A percentile compares a stretch with the other conserved stretches of the same genome.
phyloP scores from a whole-genome alignment of 257 asterid species.

The Capsicum chinense region DNA sequence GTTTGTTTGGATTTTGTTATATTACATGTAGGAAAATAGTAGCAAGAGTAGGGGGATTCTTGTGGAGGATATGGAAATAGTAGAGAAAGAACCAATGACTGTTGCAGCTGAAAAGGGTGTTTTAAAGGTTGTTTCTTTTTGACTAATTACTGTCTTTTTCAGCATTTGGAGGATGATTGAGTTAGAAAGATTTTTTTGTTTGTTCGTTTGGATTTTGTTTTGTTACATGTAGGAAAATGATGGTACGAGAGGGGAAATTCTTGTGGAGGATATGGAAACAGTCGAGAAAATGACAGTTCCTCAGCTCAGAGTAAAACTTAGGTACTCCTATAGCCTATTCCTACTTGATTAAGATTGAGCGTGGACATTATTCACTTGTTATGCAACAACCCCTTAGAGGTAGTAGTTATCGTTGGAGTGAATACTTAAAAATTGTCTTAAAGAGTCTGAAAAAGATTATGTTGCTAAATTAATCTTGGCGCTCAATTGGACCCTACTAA shows the following conservation, averaged over 20 bases:
- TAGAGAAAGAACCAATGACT: slow-evolving; percentile 39
- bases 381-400: neutral
- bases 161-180: neutral
- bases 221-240: slow-evolving; percentile 45
- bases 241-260: slow-evolving; percentile 33
- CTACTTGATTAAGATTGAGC: neutral
- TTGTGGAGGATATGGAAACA: slow-evolving; percentile 47
- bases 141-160: neutral
- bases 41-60: slow-evolving; percentile 35
- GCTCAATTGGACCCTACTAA: neutral
- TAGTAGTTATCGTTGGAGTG: neutral
- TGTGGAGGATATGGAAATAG: slow-evolving; percentile 47
- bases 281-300: slow-evolving; percentile 69
- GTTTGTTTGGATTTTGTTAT: neutral
- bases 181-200: neutral
- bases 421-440: neutral
- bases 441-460: neutral
- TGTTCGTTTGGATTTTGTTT: slow-evolving; percentile 31
- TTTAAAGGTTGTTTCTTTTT: slow-evolving; percentile 17
- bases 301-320: slow-evolving; percentile 64
- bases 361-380: neutral
- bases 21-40: slow-evolving; percentile 45
- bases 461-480: neutral
- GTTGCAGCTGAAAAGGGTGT: neutral
- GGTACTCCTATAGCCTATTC: slow-evolving; percentile 40